phyloP scores from a whole-genome alignment of 2,329 filamentous ascomycete genomes.

The Ciborinia camelliae region DNA sequence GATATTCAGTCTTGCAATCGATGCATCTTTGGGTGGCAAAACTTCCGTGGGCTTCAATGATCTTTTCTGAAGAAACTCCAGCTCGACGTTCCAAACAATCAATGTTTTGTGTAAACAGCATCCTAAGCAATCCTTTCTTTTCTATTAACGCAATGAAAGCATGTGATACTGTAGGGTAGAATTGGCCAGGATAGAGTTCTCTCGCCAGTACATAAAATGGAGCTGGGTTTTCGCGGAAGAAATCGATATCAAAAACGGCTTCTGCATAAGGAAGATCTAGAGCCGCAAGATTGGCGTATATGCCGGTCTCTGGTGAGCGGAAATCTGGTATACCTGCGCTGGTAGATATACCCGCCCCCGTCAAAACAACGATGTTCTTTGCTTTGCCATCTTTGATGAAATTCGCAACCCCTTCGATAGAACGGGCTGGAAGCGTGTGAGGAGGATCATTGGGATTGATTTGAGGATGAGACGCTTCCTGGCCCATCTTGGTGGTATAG shows the following conservation, averaged over 20 bases:
- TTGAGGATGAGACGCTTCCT: slow-evolving; percentile 68
- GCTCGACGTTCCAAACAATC: slow-evolving; percentile 89
- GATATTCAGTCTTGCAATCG: slow-evolving; percentile 73
- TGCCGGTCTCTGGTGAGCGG: slow-evolving; percentile 83
- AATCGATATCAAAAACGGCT: slow-evolving; percentile 89
- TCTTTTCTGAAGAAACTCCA: slow-evolving; percentile 74
- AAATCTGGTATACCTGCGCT: slow-evolving; percentile 84
- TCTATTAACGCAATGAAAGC: slow-evolving; percentile 82
- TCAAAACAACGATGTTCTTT: slow-evolving; percentile 78
- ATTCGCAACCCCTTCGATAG: slow-evolving; percentile 71
- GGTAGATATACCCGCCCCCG: slow-evolving; percentile 84
- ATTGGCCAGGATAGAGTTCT: slow-evolving; percentile 89
- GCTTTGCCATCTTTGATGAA: slow-evolving; percentile 69
- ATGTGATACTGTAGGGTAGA: slow-evolving; percentile 84
- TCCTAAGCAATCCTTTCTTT: slow-evolving; percentile 72
- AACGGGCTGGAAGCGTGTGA: slow-evolving; percentile 63
- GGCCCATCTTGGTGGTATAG: slow-evolving; percentile 75
- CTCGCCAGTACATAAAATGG: slow-evolving; percentile 92
- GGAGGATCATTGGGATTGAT: slow-evolving; percentile 61
- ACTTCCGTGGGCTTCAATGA: slow-evolving; percentile 92
- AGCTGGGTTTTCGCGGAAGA: slow-evolving; percentile 77
- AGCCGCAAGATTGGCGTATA: slow-evolving; percentile 87
- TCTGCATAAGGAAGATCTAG: slow-evolving; percentile 85
- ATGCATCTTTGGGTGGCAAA: slow-evolving; percentile 91
- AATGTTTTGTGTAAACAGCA: slow-evolving; percentile 96